Evolutionary conservation across 805 yeast genomes (phyloP).

Genomic region (Sugiyamaella qingdaonensis): DNA sequence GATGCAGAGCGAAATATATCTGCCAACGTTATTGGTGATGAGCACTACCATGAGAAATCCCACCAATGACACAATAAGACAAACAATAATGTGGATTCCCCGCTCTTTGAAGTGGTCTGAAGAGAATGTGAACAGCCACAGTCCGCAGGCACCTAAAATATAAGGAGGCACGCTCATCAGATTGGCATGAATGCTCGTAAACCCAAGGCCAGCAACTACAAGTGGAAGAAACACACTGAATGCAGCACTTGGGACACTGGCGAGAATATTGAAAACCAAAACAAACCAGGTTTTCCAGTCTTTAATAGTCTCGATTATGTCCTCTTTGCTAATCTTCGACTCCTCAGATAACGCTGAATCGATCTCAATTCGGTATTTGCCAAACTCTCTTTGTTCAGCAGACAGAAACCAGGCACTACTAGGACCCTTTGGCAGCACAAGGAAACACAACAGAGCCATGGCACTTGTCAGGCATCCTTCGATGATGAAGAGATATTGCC

Average conservation of each 20-base stretch:
- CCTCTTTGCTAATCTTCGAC: not conserved
- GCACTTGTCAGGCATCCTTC: constrained; percentile 53
- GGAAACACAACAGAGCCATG: constrained; percentile 42
- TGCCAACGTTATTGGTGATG: constrained; percentile 3
- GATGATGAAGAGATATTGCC: constrained; percentile 56
- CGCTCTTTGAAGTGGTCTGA: constrained; percentile 7
- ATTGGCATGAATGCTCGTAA: constrained; percentile 56
- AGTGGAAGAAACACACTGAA: constrained; percentile 46
- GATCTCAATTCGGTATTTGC: not conserved
- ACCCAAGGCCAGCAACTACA: constrained; percentile 49
- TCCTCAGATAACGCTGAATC: constrained; percentile 5
- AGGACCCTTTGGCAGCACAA: constrained; percentile 52
- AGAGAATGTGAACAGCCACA: constrained; percentile 5
- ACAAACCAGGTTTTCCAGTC: constrained; percentile 7
- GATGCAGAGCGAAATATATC: constrained; percentile 6
- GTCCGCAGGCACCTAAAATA: constrained; percentile 3
- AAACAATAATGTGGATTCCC: not conserved
- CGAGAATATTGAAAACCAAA: constrained; percentile 3
- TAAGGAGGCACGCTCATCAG: constrained; percentile 14
- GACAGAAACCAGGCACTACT: constrained; percentile 33
- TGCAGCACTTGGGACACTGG: constrained; percentile 6
- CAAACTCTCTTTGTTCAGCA: constrained; percentile 16
- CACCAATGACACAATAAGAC: not conserved
- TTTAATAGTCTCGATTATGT: constrained; percentile 1
- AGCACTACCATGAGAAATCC: constrained; percentile 3